phyloP scores from a whole-genome alignment of 805 yeast species.

The Zygosaccharomyces bisporus region DNA sequence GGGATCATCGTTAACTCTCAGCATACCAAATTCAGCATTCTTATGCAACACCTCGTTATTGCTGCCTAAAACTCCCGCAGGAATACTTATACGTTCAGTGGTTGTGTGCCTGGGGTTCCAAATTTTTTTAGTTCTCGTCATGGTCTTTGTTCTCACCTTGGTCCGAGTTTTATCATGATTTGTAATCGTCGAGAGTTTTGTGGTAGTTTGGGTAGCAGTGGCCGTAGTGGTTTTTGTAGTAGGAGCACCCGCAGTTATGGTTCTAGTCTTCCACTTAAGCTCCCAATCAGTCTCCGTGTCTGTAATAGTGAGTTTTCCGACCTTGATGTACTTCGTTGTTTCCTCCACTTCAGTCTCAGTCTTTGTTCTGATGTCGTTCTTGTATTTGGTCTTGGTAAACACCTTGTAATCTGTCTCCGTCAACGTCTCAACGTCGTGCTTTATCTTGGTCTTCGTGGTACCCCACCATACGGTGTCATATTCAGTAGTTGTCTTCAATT shows the following conservation, averaged over 20 bases:
- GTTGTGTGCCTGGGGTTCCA: conserved; percentile 9
- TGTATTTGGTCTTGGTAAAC: conserved; percentile 20
- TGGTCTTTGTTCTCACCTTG: conserved; percentile 6
- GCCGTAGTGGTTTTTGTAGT: conserved; percentile 15
- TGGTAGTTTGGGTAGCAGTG: conserved; percentile 26
- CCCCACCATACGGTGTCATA: conserved; percentile 19
- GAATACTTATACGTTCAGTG: conserved; percentile 11
- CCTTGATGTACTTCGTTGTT: conserved; percentile 18
- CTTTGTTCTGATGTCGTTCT: conserved; percentile 19
- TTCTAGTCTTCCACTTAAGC: conserved; percentile 19
- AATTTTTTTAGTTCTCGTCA: conserved; percentile 6
- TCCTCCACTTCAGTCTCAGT: conserved; percentile 28
- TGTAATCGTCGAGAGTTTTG: conserved; percentile 11
- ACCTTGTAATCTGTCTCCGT: conserved; percentile 25
- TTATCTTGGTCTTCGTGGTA: conserved; percentile 28
- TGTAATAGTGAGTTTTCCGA: conserved; percentile 30
- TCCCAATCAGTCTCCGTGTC: conserved; percentile 19
- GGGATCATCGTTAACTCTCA: conserved; percentile 9
- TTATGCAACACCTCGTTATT: background rate
- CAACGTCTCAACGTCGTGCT: conserved; percentile 29
- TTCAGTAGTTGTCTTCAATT: conserved; percentile 12
- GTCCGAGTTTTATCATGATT: conserved; percentile 9
- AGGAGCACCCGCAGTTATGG: conserved; percentile 12
- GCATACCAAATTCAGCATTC: conserved; percentile 1
- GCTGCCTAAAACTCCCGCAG: background rate